phyloP scores from a whole-genome alignment of 225 moss, liverwort and hornwort genomes.

The Rhytidiadelphus loreus region DNA sequence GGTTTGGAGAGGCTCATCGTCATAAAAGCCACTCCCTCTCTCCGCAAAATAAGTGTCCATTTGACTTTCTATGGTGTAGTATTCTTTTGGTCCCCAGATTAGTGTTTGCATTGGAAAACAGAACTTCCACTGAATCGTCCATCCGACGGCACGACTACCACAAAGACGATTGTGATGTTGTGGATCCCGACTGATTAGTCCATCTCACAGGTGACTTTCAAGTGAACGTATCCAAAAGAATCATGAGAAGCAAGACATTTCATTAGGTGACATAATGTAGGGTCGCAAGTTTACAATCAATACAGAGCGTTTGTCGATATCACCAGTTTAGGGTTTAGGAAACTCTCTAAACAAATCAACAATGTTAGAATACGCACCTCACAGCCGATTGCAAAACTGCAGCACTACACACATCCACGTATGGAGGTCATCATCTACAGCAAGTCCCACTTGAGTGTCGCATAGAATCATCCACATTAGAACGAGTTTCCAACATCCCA shows the following conservation, averaged over 20 bases:
- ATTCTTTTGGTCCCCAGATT: too few relatives aligned
- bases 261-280: rapidly evolving
- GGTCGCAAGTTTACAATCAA: rapidly evolving
- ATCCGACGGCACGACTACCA: background rate
- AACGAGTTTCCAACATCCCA: rapidly evolving
- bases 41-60: too few relatives aligned
- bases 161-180: background rate
- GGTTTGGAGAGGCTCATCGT: background rate
- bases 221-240: too few relatives aligned
- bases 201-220: too few relatives aligned
- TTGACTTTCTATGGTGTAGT: too few relatives aligned
- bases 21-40: background rate
- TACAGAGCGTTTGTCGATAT: too few relatives aligned
- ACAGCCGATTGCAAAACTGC: background rate
- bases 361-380: background rate
- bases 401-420: too few relatives aligned
- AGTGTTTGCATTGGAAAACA: too few relatives aligned
- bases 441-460: background rate
- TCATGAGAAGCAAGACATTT: too few relatives aligned
- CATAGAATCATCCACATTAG: rapidly evolving
- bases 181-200: too few relatives aligned
- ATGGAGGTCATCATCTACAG: background rate
- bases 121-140: background rate
- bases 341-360: rapidly evolving
- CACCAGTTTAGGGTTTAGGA: background rate